These are phyloP conservation scores for Ilex aquifolium DNA, from an alignment of 257 asterid species.

Conservation along the genomic window DNA sequence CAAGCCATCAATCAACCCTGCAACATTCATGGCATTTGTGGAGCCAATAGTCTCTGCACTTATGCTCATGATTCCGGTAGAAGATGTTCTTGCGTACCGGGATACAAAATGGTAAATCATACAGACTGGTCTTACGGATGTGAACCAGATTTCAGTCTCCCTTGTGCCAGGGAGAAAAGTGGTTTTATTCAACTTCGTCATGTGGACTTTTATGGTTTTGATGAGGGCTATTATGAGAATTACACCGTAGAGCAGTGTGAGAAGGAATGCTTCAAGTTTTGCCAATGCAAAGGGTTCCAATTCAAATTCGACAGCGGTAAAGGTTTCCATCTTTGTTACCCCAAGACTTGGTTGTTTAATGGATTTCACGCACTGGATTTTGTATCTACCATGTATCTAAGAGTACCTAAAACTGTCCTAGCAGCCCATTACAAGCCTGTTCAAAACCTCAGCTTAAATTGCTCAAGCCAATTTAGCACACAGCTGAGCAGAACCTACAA, in stretches of 20 bases:
- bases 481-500: conserved; percentile 5
- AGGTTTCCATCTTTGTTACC: conserved; percentile 24
- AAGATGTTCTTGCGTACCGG: conserved; percentile 36
- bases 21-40: conserved; percentile 34
- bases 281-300: conserved; percentile 38
- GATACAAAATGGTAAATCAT: conserved; percentile 23
- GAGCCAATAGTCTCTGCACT: conserved; percentile 28
- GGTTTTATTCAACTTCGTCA: conserved; percentile 17
- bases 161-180: conserved; percentile 10
- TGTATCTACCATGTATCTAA: conserved; percentile 10
- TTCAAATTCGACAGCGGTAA: background rate
- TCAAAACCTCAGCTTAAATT: conserved; percentile 2
- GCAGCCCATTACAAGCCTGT: background rate
- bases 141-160: conserved; percentile 17
- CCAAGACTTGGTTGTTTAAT: conserved; percentile 21
- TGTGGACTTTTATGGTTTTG: conserved; percentile 35
- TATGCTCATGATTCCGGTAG: conserved; percentile 7
- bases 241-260: conserved; percentile 19
- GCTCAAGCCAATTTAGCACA: background rate
- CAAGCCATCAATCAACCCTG: conserved; percentile 19
- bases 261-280: conserved; percentile 15
- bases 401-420: conserved; percentile 6
- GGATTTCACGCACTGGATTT: conserved; percentile 16
- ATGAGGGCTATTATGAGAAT: conserved; percentile 15
- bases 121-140: conserved; percentile 40